Base-by-base conservation (phyloP, 495 filamentous ascomycete species). In the Xylaria curta region DNA sequence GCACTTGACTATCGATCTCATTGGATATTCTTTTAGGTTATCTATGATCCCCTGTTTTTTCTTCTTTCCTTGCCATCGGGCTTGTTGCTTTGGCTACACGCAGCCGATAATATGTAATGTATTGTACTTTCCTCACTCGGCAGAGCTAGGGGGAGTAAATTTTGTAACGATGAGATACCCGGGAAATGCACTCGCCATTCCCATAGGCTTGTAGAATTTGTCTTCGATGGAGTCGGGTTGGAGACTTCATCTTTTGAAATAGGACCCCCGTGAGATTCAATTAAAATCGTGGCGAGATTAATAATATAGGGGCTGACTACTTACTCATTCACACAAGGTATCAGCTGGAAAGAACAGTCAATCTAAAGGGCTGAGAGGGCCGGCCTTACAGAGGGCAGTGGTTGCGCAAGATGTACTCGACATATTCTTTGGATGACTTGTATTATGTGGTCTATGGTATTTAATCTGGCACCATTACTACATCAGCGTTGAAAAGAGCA, bases 391-490 rank as follows among this genome's bases (percentile, higher is more conserved):
- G 33, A 10, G n/a, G 15, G 24, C 7, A 17, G 24, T 33, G 1
- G 21, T 13, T 40, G 42, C 26, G 26, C 0, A 53, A 19, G 21
- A 44, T 28, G 24, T 60, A 5, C 24, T 33, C 1, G 21, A 9
- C 38, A 40, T 3, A 13, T 46, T 17, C 28, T 31, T 60, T 10
- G 1, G 24, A 58, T 28, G 33, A 19, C 10, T 46, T 69, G 26
- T 49, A 49, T 63, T 62, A 19, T 53, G 44, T 53, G 31, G n/a
- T 70, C 68, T 70, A 70, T 42, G 56, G 58, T 53, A 63, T 70
- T 44, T 70, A 63, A 33, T 40, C 68, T 63, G 13, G 53, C 31
- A 61, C 15, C 46, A 42, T 40, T 40, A 15, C 58, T 53, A 40
- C 44, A 69, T 36, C 28, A 36, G 56, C 19, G 26, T 3, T 56